Base-by-base conservation (phyloP, 805 yeast genomes). In the Pichia rugopelliculosa region DNA sequence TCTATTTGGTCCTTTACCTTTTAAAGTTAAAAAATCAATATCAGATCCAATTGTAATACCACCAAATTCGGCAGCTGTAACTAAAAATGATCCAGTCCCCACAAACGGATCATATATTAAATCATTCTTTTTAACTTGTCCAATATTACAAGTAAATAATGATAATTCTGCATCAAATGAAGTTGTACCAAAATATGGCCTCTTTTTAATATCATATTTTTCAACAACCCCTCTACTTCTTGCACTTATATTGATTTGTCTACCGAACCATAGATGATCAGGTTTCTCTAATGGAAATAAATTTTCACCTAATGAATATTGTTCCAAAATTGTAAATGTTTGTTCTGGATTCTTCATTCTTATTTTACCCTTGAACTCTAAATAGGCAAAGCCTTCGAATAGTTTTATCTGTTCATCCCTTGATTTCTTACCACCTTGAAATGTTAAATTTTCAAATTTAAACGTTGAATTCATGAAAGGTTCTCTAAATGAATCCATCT, bases 101-200 rank as follows among this genome's bases (percentile, higher is more conserved):
- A 87, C 88, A 68, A 93, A 93, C 22, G 99, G 99, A 65, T 93
- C 99, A 60, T 87, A 91, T 60, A 85, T 77, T 4, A 89, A 59
- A 46, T 80, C 76, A 0, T 83, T 84, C 0, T 74, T 71, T 34
- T 64, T 71, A 13, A 84, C 87, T 53, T 85, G 89, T 0, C 86
- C 96, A 44, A 93, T 74, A 59, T 91, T 93, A 58, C 96, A 86
- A 26, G 95, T 84, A 15, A 90, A 84, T 41, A 93, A 67, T 0
- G 97, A 80, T 50, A 93, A 69, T 60, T 93, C 98, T 1, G 96
- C 95, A 56, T 93, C 99, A 66, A 93, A 93, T 17, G 96, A 87
- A 0, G 99, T 93, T 7, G 99, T 93, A 3, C 99, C 99, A 48
- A 87, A 90, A 59, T 85, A 89, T 45, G 81, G 83, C 59, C 99